A percentile compares a stretch with the other conserved stretches of the same genome.
phyloP scores from a whole-genome alignment of 1,139 yeast genomes.

The Hyphopichia fennica region DNA sequence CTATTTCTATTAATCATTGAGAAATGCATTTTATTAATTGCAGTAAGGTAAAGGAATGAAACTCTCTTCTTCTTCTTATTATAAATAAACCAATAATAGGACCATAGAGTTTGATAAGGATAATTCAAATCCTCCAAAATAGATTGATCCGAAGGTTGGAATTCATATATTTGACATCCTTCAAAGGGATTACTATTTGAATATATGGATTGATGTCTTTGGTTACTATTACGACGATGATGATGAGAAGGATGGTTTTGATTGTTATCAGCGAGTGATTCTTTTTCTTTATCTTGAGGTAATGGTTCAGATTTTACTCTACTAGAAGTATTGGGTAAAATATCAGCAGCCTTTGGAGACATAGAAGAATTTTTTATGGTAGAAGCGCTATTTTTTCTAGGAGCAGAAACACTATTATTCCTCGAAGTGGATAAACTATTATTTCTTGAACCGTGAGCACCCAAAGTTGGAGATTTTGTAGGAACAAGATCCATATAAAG shows the following conservation, averaged over 20 bases:
- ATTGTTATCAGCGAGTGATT: not conserved
- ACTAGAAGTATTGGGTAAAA: not conserved
- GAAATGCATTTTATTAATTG: conserved; percentile 43
- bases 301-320: conserved; percentile 3
- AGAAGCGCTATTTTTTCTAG: conserved; percentile 6
- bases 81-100: conserved; percentile 87
- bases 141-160: conserved; percentile 78
- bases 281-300: not conserved
- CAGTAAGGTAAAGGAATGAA: conserved; percentile 67
- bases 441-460: conserved; percentile 27
- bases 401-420: conserved; percentile 22
- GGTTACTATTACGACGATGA: not conserved
- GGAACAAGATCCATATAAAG: conserved; percentile 73
- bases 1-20: conserved; percentile 29
- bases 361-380: conserved; percentile 6
- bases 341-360: conserved; percentile 7
- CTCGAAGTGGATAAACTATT: conserved; percentile 26
- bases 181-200: conserved; percentile 3
- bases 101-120: conserved; percentile 83
- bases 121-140: conserved; percentile 64
- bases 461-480: conserved; percentile 23
- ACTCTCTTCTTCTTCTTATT: conserved; percentile 91
- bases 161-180: conserved; percentile 68
- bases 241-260: not conserved
- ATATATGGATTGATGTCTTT: not conserved